phyloP scores from a whole-genome alignment of 495 filamentous ascomycete species.

The Aspergillus mulundensis region DNA sequence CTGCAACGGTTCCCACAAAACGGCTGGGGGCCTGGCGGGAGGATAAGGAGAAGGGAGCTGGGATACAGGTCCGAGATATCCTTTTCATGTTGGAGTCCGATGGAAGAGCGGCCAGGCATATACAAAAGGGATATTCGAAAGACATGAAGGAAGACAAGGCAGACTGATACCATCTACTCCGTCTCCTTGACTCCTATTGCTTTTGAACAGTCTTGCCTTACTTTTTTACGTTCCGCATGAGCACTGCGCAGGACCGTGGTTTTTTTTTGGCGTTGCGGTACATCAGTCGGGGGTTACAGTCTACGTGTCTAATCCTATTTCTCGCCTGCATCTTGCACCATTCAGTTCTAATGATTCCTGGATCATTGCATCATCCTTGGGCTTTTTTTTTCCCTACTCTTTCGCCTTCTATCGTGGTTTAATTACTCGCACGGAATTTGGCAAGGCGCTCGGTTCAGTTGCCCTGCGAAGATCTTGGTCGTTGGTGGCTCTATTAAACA shows the following conservation, averaged over 20 bases:
- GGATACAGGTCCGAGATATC: conserved; percentile 49
- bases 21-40: conserved; percentile 47
- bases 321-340: conserved; percentile 7
- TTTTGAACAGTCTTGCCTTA: neutral
- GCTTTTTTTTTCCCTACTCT: too few relatives aligned
- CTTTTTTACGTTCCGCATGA: conserved; percentile 13
- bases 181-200: neutral
- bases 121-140: conserved; percentile 44
- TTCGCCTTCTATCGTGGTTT: conserved; percentile 1
- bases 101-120: conserved; percentile 40
- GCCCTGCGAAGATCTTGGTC: conserved; percentile 3
- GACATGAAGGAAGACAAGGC: conserved; percentile 42
- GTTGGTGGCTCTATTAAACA: conserved; percentile 4
- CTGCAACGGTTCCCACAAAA: conserved; percentile 24
- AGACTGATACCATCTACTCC: conserved; percentile 18
- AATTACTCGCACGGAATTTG: conserved; percentile 2
- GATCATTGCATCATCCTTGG: conserved; percentile 2
- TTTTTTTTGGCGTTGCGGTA: conserved; percentile 25
- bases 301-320: conserved; percentile 7
- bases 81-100: conserved; percentile 50
- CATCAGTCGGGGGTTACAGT: conserved; percentile 13
- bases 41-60: conserved; percentile 42
- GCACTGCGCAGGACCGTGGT: conserved; percentile 28
- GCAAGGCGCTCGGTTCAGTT: conserved; percentile 2
- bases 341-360: conserved; percentile 4